Evolutionary conservation across 2,329 filamentous ascomycete species (phyloP), one percentile per base, ranked within the genome.

Genomic region (Botrytis byssoidea): DNA sequence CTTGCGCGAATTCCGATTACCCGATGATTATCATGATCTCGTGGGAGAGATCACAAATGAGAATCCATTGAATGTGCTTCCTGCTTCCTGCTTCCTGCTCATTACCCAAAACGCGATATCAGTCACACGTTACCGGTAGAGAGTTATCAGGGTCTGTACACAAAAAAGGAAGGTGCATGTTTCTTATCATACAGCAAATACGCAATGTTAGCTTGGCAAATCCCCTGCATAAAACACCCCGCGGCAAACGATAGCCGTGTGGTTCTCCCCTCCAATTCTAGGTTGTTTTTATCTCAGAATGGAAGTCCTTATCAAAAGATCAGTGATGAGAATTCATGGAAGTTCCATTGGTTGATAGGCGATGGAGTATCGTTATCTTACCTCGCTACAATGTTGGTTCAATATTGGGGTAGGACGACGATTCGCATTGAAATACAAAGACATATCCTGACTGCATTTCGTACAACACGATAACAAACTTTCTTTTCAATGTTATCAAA

Each of bases 361-460:
- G 48, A 66, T 35, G 42, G 25, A 66, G 64, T 66, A 37, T 48
- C 42, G 42, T 66, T 66, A 66, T 66, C 63, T 65, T 12, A 20
- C 40, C n/a, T 66, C 20, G 29, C 63, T 44, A 44, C 42, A 35
- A 48, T 66, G 42, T 66, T 48, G 44, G 20, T 35, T 48, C 29
- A 65, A 42, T 65, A n/a, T 46, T 65, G 37, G 25, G 42, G 40
- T 48, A 35, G 29, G 42, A 66, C 29, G 42, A 48, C 29, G 5
- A n/a, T n/a, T 48, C 20, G 29, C 12, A 35, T 66, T 66, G 46
- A 66, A 66, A 66, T 48, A 22, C 29, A 22, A 29, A 37, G 44
- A 66, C 42, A 66, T 48, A 37, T 48, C 42, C 64, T 48, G 29
- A 66, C 32, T 48, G 14, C 22, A 37, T 66, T 14, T n/a, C 29